Conservation (phyloP, 2,329 filamentous ascomycete genomes). For the Verruconis gallopava region DNA sequence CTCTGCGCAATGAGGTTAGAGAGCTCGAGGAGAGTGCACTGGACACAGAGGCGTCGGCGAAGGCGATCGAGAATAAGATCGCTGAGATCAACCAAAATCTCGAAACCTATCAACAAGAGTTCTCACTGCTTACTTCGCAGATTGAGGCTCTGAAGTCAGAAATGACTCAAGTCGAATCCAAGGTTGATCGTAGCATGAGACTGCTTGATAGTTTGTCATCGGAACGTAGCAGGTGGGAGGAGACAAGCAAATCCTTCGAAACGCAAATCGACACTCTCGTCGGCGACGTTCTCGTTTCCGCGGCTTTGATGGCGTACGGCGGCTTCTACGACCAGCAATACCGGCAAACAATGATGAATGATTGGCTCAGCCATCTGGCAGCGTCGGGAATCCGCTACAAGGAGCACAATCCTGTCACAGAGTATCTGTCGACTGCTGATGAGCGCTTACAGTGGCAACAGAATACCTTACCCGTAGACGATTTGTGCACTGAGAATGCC, state of each 20-base stretch:
- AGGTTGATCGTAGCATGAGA: constrained; percentile 91
- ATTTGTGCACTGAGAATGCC: constrained; percentile 96
- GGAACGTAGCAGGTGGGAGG: constrained; percentile 87
- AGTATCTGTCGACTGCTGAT: constrained; percentile 93
- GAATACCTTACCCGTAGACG: constrained; percentile 84
- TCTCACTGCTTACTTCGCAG: constrained; percentile 89
- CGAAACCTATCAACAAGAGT: constrained; percentile 88
- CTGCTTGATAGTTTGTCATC: constrained; percentile 90
- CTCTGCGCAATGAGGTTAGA: constrained; percentile 77
- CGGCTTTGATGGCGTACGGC: constrained; percentile 91
- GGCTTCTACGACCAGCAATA: constrained; percentile 97
- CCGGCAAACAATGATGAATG: constrained; percentile 93
- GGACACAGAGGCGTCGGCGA: constrained; percentile 85
- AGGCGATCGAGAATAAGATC: constrained; percentile 82
- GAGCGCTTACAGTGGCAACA: constrained; percentile 92
- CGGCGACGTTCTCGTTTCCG: constrained; percentile 89
- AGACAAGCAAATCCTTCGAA: constrained; percentile 94
- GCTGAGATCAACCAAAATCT: constrained; percentile 77
- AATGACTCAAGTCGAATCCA: constrained; percentile 93
- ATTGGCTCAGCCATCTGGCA: constrained; percentile 88
- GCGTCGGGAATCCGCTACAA: constrained; percentile 92
- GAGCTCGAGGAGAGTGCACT: constrained; percentile 78
- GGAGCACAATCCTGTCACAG: constrained; percentile 82
- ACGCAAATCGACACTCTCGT: constrained; percentile 95
- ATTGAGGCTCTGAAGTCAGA: constrained; percentile 94